Conservation (phyloP, 495 filamentous ascomycete species). For the Amphirosellinia nigrospora region DNA sequence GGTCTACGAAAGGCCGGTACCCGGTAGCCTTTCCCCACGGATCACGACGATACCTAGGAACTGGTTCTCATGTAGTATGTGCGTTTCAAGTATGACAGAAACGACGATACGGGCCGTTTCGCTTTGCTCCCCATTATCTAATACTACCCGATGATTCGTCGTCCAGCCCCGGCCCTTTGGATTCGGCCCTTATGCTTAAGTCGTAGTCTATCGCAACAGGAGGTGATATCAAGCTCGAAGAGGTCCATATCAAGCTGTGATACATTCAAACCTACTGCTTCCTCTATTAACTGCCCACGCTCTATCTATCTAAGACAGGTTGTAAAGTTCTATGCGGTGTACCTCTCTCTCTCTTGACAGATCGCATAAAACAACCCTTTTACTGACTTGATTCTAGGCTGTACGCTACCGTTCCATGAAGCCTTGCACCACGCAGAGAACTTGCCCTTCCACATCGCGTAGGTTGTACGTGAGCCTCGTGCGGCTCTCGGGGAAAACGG, state of each 20-base stretch:
- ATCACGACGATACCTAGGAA: not conserved
- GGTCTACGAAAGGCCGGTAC: not conserved
- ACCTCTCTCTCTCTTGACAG: not conserved
- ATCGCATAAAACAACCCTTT: not conserved
- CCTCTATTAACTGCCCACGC: not conserved
- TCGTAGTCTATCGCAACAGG: not conserved
- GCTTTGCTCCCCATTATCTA: not conserved
- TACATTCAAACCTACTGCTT: not conserved
- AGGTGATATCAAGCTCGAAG: not conserved
- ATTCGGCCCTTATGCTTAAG: conserved; percentile 19
- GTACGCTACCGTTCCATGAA: not conserved
- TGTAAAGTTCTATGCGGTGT: not conserved
- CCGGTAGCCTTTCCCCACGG: not conserved
- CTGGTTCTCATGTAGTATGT: not conserved
- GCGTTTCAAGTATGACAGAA: not conserved
- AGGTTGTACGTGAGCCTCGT: not conserved
- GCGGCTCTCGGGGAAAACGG: not conserved
- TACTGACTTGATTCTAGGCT: not conserved
- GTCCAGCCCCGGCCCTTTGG: not conserved
- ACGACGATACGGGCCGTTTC: conserved; percentile 14
- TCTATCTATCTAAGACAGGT: not conserved
- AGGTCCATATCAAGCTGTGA: not conserved
- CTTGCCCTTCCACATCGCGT: not conserved
- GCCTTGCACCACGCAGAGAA: not conserved
- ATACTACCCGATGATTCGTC: not conserved